Base-by-base conservation (phyloP, 345 rosid genomes). In the Linum tenue region DNA sequence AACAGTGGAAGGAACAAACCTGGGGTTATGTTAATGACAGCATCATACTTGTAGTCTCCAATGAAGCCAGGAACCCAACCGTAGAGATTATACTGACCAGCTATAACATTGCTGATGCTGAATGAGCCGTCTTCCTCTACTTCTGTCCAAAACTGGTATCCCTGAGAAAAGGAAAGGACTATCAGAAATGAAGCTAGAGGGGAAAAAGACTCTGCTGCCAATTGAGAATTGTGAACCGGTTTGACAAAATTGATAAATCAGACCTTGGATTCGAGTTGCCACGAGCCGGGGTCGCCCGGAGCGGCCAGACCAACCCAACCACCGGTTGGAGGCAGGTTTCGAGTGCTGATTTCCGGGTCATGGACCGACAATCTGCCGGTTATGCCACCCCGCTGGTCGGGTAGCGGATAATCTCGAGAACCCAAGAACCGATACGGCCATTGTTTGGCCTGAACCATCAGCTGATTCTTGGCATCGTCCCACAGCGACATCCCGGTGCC, bases 381-480 rank as follows among this genome's bases (percentile, higher is more conserved):
- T 22, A 22, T 22, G 31, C 31, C 31, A 22, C 31, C 31, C 31
- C 31, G 31, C 31, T 22, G 31, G 31, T 22, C 1, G 31, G 31
- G 31, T 22, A 22, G 0, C 31, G 31, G 31, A 22, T 22, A 22
- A 22, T 22, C 31, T 22, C 31, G 31, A 22, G 31, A 22, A 22
- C 31, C 31, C 31, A 22, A 22, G 31, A 22, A 22, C 31, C 1
- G 31, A 22, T 22, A 22, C 31, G 31, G 31, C 31, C 31, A 22
- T 1, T 22, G 31, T 1, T 22, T 22, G 31, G 31, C 31, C 31
- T 22, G 31, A 22, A 22, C 1, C 31, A 22, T 22, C 31, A 22
- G 31, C 77, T 73, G 73, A 36, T 60, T 9, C 2, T 73, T 73
- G 64, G 77, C 77, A 65, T 73, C 73, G 0, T 73, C 43, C 77